Conservation (phyloP, 371 early-diverging fungal species). For the Globomyces sp. region DNA sequence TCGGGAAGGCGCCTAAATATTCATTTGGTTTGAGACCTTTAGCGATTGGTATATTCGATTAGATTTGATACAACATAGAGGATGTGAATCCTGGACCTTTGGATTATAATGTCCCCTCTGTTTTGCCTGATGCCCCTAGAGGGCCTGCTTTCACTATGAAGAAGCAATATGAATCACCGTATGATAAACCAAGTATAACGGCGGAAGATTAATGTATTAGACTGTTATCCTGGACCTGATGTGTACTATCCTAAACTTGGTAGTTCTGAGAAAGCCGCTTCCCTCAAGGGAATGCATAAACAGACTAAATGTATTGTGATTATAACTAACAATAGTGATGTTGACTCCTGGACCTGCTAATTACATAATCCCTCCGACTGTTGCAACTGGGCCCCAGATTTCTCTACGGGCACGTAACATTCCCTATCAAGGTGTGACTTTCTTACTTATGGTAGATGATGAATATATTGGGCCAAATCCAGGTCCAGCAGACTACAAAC, state of each 20-base stretch:
- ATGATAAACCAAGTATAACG: constrained; percentile 32
- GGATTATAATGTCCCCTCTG: constrained; percentile 33
- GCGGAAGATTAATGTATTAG: constrained; percentile 9
- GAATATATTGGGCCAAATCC: constrained; percentile 23
- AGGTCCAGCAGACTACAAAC: constrained; percentile 44
- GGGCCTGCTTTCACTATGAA: constrained; percentile 37
- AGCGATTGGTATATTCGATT: constrained; percentile 19
- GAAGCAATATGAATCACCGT: constrained; percentile 30
- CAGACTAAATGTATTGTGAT: constrained; percentile 36
- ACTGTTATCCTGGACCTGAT: constrained; percentile 34
- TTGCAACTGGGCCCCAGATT: constrained; percentile 44
- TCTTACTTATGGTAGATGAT: constrained; percentile 8
- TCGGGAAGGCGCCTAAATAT: constrained; percentile 35
- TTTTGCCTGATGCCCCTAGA: constrained; percentile 26
- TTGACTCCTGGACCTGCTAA: constrained; percentile 49
- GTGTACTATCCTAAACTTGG: constrained; percentile 39
- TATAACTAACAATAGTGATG: not conserved
- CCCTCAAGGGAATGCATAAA: constrained; percentile 47
- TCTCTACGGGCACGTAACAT: constrained; percentile 30
- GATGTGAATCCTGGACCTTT: constrained; percentile 45
- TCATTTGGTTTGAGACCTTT: constrained; percentile 42
- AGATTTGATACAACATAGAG: constrained; percentile 11
- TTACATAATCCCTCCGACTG: constrained; percentile 42
- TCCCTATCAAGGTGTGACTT: constrained; percentile 26
- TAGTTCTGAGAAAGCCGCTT: constrained; percentile 37